Conservation (phyloP, 164 flowering plant species). For the Taxillus chinensis region DNA sequence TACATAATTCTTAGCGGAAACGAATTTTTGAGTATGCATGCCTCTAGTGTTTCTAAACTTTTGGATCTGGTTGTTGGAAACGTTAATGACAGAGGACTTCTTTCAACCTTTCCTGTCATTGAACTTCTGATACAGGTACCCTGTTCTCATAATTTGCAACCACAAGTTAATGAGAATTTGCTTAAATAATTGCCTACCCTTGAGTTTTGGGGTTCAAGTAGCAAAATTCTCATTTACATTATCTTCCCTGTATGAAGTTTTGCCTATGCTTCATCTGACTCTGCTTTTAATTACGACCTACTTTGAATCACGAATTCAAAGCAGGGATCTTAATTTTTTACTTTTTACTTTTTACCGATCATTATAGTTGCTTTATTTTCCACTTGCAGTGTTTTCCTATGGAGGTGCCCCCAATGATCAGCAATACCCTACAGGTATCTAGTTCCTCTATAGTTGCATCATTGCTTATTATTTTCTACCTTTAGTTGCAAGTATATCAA, state of each 20-base stretch:
- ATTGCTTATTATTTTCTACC: neutral
- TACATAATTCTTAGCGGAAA: conserved; percentile 77
- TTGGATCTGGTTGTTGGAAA: conserved; percentile 75
- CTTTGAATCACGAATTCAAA: too few species aligned
- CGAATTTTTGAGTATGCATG: conserved; percentile 71
- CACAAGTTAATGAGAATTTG: neutral
- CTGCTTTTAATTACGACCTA: neutral
- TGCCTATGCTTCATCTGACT: neutral
- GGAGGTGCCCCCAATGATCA: conserved; percentile 72
- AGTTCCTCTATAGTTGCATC: neutral
- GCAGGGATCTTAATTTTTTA: too few species aligned
- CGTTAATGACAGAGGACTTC: conserved; percentile 84
- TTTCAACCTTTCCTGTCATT: conserved; percentile 67
- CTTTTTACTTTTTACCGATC: neutral
- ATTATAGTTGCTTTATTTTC: neutral
- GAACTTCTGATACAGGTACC: conserved; percentile 80
- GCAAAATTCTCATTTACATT: neutral
- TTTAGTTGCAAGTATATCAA: too few species aligned
- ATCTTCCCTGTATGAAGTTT: neutral
- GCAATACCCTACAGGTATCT: conserved; percentile 63
- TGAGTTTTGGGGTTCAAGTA: neutral
- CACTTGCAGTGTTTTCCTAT: conserved; percentile 65
- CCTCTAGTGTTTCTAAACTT: conserved; percentile 57
- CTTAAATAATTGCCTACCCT: neutral
- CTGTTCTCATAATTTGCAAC: conserved; percentile 1